These are phyloP conservation scores for Phoenix dactylifera DNA, from an alignment of 176 grass and related monocot species.

Conservation along the genomic window DNA sequence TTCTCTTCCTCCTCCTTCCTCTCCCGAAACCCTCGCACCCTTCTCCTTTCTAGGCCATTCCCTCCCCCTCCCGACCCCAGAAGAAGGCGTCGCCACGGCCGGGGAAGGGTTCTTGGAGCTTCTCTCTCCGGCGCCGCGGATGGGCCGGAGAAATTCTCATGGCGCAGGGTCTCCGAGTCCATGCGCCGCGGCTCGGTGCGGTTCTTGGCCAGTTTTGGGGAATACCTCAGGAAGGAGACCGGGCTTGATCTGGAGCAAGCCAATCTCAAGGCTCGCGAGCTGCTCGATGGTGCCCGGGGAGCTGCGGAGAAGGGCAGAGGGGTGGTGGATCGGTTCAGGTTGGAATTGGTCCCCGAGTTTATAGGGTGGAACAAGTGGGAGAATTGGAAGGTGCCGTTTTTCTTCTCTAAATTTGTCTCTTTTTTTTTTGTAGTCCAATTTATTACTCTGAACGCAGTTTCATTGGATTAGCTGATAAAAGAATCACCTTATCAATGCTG, in stretches of 20 bases:
- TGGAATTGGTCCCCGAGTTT: constrained; percentile 11
- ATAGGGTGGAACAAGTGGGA: constrained; percentile 33
- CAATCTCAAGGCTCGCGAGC: background rate
- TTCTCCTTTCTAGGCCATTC: too few relatives aligned
- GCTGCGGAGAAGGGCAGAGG: background rate
- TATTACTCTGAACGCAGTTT: too few relatives aligned
- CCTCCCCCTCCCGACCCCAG: too few relatives aligned
- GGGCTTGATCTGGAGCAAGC: background rate
- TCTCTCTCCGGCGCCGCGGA: background rate
- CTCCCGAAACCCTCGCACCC: too few relatives aligned
- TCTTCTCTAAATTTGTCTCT: background rate
- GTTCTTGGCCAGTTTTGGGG: background rate
- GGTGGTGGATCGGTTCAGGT: constrained; percentile 9
- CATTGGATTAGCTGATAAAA: too few relatives aligned
- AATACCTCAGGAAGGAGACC: constrained; percentile 4
- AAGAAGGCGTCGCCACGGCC: too few relatives aligned
- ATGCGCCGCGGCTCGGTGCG: constrained; percentile 1
- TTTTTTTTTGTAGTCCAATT: too few relatives aligned
- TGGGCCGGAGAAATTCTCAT: background rate
- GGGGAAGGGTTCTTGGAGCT: background rate
- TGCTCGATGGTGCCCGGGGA: background rate
- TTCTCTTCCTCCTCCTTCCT: too few relatives aligned
- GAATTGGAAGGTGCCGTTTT: constrained; percentile 20
- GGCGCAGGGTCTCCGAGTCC: constrained; percentile 5
- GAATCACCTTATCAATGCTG: too few relatives aligned